Evolutionary conservation across 2,329 filamentous ascomycete genomes (phyloP), one percentile per base, ranked within the genome.

Genomic region (Pestalotiopsis sp.): DNA sequence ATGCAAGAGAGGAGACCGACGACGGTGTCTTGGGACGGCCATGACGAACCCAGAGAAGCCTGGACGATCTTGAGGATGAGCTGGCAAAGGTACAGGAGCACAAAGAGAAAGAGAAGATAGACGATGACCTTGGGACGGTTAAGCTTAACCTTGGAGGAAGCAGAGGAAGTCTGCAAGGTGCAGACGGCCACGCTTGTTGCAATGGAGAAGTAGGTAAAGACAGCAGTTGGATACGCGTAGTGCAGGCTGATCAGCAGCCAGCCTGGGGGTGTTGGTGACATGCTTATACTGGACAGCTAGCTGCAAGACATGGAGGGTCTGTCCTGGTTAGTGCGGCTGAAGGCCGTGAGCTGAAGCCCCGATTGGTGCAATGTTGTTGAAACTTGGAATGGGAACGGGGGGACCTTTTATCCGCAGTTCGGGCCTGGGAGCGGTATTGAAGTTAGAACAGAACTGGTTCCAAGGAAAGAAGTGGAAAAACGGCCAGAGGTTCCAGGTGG

Each of bases 1-100:
- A 89, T 81, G 66, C 88, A 91, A 1, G 89, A 86, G 30, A 92
- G 78, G 48, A 86, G 80, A 66, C 88, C 87, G 66, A 92, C 84
- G 69, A 85, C 80, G 52, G 81, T 77, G 71, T 86, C 81, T 64
- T 83, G 80, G 1, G 79, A 78, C 55, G 78, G 79, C 82, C 81
- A 86, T 66, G 72, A 73, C 48, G 73, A 76, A 24, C 72, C 74
- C 38, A 78, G 52, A 14, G 79, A 35, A 57, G 81, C 79, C 24
- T 78, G 76, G 35, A 79, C 69, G 17, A 81, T 71, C 66, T 86
- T 76, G 20, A 77, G 71, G 13, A 77, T 71, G 9, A 86, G 77
- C 71, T 89, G 85, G n/a, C 74, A 78, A 38, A 83, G 73, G 70
- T 85, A 89, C 30, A 82, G 83, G 35, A 80, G 68, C 48, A 85